Percentiles rank a stretch among this genome's conserved stretches.
Conservation (phyloP, 345 rosid genomes). For the Citrus maxima region DNA sequence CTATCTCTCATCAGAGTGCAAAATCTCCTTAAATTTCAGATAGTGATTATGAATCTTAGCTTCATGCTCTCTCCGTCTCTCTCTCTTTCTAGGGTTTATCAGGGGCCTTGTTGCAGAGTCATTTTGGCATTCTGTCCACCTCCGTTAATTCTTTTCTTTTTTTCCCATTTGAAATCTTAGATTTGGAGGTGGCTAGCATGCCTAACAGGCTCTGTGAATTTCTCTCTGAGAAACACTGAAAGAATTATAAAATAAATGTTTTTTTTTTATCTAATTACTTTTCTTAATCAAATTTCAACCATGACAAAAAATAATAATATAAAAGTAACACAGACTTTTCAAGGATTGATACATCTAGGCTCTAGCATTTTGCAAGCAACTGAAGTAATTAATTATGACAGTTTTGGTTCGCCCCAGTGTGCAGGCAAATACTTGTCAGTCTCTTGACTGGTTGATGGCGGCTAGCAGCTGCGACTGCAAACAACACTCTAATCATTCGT, state of each 20-base stretch:
- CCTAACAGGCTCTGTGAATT: constrained; percentile 42
- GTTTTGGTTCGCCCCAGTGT: too few species aligned
- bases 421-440: too few species aligned
- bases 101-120: constrained; percentile 41
- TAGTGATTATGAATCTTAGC: background rate
- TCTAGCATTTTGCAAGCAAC: background rate
- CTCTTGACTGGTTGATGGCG: too few species aligned
- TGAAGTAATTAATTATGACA: too few species aligned
- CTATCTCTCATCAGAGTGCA: too few species aligned
- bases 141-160: constrained; percentile 7
- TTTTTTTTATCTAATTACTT: background rate
- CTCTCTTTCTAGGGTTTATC: constrained; percentile 30
- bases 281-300: too few species aligned
- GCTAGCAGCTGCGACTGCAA: background rate
- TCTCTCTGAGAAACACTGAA: constrained; percentile 34
- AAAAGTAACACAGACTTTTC: background rate
- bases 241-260: background rate
- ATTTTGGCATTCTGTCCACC: constrained; percentile 70
- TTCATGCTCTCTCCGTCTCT: background rate
- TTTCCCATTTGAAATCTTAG: background rate
- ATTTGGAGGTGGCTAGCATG: constrained; percentile 46
- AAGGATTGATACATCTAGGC: background rate
- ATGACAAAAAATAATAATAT: too few species aligned
- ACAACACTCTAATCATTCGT: background rate
- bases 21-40: background rate